Percentiles rank a stretch among this genome's conserved stretches.
These are phyloP conservation scores for Hypoxylon lenormandii DNA, from an alignment of 495 filamentous ascomycete genomes.

Conservation along the genomic window DNA sequence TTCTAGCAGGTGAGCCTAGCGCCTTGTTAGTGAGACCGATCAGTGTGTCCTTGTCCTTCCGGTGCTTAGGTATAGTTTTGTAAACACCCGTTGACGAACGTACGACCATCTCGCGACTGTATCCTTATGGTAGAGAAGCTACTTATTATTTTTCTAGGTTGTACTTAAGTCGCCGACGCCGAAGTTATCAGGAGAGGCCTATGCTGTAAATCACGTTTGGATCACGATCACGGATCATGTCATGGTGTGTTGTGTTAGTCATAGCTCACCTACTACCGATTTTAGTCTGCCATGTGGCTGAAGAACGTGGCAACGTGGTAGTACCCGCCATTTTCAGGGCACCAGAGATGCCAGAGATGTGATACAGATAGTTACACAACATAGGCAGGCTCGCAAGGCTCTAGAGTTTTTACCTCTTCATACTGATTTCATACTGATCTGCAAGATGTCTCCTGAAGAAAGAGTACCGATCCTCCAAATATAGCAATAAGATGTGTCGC, in stretches of 20 bases:
- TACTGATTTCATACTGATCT: background rate
- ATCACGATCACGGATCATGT: constrained; percentile 16
- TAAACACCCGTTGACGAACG: constrained; percentile 2
- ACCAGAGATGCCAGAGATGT: background rate
- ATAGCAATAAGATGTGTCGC: background rate
- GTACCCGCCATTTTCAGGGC: background rate
- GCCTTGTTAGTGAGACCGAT: background rate
- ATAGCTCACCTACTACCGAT: background rate
- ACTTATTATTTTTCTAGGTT: background rate
- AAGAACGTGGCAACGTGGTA: background rate
- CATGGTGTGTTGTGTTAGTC: background rate
- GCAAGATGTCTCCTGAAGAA: background rate
- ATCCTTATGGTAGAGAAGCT: background rate
- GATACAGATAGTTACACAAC: background rate
- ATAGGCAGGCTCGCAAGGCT: background rate
- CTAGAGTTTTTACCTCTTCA: background rate
- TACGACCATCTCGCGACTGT: constrained; percentile 32
- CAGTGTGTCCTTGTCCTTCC: background rate
- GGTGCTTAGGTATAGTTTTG: background rate
- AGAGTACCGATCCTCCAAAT: background rate
- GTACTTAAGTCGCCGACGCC: background rate
- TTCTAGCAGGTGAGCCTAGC: background rate
- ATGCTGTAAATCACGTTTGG: constrained; percentile 22
- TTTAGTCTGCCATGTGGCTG: background rate
- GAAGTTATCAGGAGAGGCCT: constrained; percentile 12